Evolutionary conservation across 768 basidiomycete genomes (phyloP), one percentile per base, ranked within the genome.

Genomic region (Termitomyces sp.): DNA sequence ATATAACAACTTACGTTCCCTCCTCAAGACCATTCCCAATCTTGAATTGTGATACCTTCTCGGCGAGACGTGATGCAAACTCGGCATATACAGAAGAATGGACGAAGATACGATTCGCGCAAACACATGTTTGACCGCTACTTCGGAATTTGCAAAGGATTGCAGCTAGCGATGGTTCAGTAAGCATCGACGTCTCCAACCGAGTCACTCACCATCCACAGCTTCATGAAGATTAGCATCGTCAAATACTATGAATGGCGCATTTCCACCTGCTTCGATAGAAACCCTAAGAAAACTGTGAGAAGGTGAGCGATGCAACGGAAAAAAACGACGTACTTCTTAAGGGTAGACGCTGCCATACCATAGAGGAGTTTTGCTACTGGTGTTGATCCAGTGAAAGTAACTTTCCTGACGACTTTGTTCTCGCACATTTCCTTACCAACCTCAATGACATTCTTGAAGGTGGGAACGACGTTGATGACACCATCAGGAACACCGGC

Each of bases 401-500:
- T 87, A 47, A 98, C 82, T 76, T 98, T 98, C 74, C 85, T 90
- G 62, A 99, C 87, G 34, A 73, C 76, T 66, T 87, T 87, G 79
- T 84, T 97, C 73, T 95, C 89, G 72, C 94, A 96, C 81, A 99
- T 85, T 77, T 98, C 96, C 66, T 89, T 88, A 20, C 94, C 97
- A 36, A 98, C 91, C n/a, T 88, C 92, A 60, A 73, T 71, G 37
- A 96, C 86, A 68, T 97, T 86, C 70, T 89, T 89, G 52, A 89
- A 84, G 2, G 95, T 95, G 2, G 94, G 92, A 46, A 99, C 86
- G 53, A 97, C 82, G 75, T 99, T 98, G 72, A 99, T 86, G 42
- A 98, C 97, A 48, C 97, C 97, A 38, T 91, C 86, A 5, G 97
- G 96, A 48, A 99, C 78, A 38, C 96, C 97, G n/a, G 96, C 96